Conservation (phyloP, 176 grass and related monocot genomes). For the Raddia guianensis region DNA sequence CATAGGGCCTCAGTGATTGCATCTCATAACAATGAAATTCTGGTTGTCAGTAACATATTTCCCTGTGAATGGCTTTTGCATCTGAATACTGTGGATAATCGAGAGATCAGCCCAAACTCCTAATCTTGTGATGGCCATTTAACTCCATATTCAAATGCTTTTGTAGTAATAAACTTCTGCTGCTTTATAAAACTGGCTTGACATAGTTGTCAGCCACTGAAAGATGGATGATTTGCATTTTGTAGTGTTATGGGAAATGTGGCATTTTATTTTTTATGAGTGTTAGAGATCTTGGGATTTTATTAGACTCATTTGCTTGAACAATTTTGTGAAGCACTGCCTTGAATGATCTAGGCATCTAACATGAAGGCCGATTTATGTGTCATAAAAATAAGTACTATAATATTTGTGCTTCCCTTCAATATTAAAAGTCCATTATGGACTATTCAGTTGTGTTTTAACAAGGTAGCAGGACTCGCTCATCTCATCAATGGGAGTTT, state of each 20-base stretch:
- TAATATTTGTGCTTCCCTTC: neutral
- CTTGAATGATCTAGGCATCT: conserved; percentile 30
- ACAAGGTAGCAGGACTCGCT: neutral
- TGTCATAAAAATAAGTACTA: conserved; percentile 1
- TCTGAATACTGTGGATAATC: conserved; percentile 18
- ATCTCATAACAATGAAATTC: neutral
- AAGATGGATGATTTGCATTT: neutral
- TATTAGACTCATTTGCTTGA: neutral
- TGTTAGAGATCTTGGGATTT: neutral
- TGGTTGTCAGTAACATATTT: neutral
- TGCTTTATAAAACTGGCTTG: neutral
- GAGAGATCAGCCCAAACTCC: neutral
- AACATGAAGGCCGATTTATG: neutral
- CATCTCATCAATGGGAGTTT: neutral
- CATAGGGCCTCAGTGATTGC: neutral
- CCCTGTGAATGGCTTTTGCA: conserved; percentile 3
- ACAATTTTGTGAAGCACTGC: neutral
- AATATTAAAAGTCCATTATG: conserved; percentile 4
- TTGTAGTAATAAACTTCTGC: neutral
- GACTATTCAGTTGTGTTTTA: neutral
- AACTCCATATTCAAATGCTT: neutral
- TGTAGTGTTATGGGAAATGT: neutral
- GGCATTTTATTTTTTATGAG: neutral
- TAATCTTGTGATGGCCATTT: neutral
- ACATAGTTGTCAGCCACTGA: neutral